Conservation (phyloP, 2,329 filamentous ascomycete species). For the Penicillium sp. region DNA sequence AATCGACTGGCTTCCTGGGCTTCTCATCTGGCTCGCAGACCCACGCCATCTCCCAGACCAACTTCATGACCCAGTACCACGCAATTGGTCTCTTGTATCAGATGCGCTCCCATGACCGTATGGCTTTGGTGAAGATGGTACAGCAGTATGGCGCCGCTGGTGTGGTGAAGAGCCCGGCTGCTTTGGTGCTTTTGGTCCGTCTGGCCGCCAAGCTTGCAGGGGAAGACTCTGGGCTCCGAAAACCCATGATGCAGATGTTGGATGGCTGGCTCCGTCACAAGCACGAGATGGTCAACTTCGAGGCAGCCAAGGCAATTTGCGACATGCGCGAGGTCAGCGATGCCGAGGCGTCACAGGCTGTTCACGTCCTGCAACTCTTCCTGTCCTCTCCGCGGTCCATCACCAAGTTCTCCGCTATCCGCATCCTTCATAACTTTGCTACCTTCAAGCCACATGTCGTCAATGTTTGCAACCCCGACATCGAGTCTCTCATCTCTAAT, state of each 20-base stretch:
- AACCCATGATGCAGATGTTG: constrained; percentile 94
- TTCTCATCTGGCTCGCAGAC: constrained; percentile 74
- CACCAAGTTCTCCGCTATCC: constrained; percentile 94
- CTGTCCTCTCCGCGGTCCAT: constrained; percentile 90
- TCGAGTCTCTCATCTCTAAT: constrained; percentile 94
- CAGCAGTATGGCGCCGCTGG: constrained; percentile 92
- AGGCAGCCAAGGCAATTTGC: constrained; percentile 96
- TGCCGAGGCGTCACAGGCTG: constrained; percentile 81
- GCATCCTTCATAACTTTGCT: constrained; percentile 92
- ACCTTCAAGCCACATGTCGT: constrained; percentile 94
- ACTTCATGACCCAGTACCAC: constrained; percentile 97
- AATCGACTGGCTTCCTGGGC: constrained; percentile 81
- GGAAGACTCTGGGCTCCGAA: constrained; percentile 80
- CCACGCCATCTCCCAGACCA: constrained; percentile 70
- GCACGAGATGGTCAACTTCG: constrained; percentile 99
- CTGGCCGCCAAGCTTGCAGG: constrained; percentile 89
- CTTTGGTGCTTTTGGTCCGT: constrained; percentile 84
- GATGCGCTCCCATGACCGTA: constrained; percentile 94
- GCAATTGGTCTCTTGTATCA: constrained; percentile 96
- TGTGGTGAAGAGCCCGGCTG: constrained; percentile 89
- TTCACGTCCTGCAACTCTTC: constrained; percentile 94
- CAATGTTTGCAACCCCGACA: constrained; percentile 90
- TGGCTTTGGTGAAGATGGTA: constrained; percentile 99
- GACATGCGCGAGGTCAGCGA: constrained; percentile 91
- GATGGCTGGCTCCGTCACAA: constrained; percentile 97